A percentile compares a stretch with the other conserved stretches of the same genome.
These are phyloP conservation scores for Kurtzmaniella natalensis DNA, from an alignment of 1,139 yeast species.

Conservation along the genomic window DNA sequence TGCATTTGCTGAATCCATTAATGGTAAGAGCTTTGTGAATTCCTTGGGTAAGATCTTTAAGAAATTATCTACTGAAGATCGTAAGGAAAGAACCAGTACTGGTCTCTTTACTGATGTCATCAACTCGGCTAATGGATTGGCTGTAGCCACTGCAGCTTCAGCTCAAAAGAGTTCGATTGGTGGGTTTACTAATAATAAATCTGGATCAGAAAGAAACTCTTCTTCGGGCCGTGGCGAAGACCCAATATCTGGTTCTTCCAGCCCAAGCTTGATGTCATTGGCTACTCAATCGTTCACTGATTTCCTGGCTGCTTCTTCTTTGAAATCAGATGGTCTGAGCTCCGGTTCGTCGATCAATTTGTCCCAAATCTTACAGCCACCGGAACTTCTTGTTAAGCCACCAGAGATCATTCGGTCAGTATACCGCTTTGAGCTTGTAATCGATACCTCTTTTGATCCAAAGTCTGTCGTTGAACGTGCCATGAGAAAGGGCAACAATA, in stretches of 20 bases:
- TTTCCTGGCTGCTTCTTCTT: slow-evolving; percentile 25
- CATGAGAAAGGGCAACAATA: slow-evolving; percentile 21
- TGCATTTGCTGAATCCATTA: slow-evolving; percentile 10
- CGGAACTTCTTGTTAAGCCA: slow-evolving; percentile 40
- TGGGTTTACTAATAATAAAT: not conserved
- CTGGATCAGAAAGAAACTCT: not conserved
- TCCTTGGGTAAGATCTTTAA: slow-evolving; percentile 38
- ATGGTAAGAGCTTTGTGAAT: slow-evolving; percentile 25
- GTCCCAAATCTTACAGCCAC: slow-evolving; percentile 26
- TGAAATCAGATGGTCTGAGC: slow-evolving; percentile 26
- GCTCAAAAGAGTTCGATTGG: not conserved
- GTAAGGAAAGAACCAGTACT: slow-evolving; percentile 1
- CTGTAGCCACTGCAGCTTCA: not conserved
- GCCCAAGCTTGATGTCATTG: slow-evolving; percentile 42
- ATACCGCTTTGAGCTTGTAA: slow-evolving; percentile 43
- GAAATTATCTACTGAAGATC: slow-evolving; percentile 32
- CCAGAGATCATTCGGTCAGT: slow-evolving; percentile 47
- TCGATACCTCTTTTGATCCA: slow-evolving; percentile 18
- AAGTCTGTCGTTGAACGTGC: not conserved
- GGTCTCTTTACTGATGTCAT: slow-evolving; percentile 1
- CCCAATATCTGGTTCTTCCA: slow-evolving; percentile 37
- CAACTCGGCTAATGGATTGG: not conserved
- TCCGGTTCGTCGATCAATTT: slow-evolving; percentile 6
- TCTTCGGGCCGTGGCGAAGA: slow-evolving; percentile 11
- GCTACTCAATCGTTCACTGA: slow-evolving; percentile 40